Percentiles rank a stretch among this genome's conserved stretches.
phyloP scores from a whole-genome alignment of 108 stramenopile genomes.

The Fistulifera pelliculosa region DNA sequence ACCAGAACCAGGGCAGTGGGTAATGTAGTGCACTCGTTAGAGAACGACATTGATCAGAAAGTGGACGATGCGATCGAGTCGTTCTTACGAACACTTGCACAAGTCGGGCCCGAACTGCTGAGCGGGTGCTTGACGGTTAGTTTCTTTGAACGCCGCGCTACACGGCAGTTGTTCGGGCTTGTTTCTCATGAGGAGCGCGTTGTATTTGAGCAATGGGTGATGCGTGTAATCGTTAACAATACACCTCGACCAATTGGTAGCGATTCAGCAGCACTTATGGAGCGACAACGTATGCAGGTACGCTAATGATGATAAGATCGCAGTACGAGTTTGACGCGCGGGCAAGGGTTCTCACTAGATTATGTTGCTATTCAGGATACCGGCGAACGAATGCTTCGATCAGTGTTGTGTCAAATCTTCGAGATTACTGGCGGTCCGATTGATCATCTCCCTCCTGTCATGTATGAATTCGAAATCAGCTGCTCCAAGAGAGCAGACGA shows the following conservation, averaged over 20 bases:
- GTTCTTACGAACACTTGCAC: conserved; percentile 58
- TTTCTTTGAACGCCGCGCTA: conserved; percentile 73
- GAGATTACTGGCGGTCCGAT: conserved; percentile 62
- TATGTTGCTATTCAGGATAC: conserved; percentile 39
- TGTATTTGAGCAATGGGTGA: conserved; percentile 81
- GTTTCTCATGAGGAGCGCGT: conserved; percentile 78
- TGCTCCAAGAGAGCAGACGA: conserved; percentile 71
- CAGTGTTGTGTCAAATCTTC: conserved; percentile 55
- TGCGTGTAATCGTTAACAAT: conserved; percentile 80
- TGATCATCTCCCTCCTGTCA: conserved; percentile 27
- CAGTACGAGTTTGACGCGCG: neutral
- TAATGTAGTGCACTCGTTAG: conserved; percentile 15
- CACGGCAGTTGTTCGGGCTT: conserved; percentile 71
- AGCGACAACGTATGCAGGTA: conserved; percentile 77
- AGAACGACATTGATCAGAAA: conserved; percentile 61
- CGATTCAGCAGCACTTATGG: conserved; percentile 70
- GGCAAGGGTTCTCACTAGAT: neutral
- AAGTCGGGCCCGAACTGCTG: conserved; percentile 77
- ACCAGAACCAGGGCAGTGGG: conserved; percentile 6
- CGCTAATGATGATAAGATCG: neutral
- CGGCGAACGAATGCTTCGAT: conserved; percentile 75
- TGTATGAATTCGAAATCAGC: conserved; percentile 79
- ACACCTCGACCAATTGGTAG: conserved; percentile 74
- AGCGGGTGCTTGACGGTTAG: conserved; percentile 60
- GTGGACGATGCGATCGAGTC: conserved; percentile 72